These are phyloP conservation scores for Chalciporus pseudorubinellus DNA, from an alignment of 768 basidiomycete species.

Conservation along the genomic window DNA sequence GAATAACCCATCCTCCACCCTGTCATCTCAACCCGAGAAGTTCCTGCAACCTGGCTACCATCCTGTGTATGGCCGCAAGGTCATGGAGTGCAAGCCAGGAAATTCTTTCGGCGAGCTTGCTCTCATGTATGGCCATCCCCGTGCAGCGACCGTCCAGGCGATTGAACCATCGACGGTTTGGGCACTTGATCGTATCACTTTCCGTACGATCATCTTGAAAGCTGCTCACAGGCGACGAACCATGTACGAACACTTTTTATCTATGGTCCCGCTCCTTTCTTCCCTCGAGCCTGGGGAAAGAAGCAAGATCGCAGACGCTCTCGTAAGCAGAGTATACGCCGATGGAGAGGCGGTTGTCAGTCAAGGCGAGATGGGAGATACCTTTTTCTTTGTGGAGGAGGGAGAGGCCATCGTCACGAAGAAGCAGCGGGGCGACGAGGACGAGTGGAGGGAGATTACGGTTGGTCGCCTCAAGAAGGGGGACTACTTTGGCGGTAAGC, in stretches of 20 bases:
- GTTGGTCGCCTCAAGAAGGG: conserved; percentile 83
- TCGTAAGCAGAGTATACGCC: conserved; percentile 76
- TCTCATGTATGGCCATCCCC: conserved; percentile 96
- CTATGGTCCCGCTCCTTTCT: conserved; percentile 83
- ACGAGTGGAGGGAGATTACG: conserved; percentile 57
- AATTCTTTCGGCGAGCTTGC: conserved; percentile 95
- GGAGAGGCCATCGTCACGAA: conserved; percentile 89
- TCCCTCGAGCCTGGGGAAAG: conserved; percentile 85
- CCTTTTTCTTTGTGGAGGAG: conserved; percentile 97
- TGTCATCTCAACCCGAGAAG: conserved; percentile 46
- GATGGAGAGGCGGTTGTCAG: conserved; percentile 87
- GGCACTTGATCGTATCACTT: conserved; percentile 96
- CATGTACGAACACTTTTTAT: conserved; percentile 96
- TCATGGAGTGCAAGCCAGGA: conserved; percentile 81
- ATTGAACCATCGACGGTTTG: conserved; percentile 82
- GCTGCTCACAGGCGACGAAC: conserved; percentile 86
- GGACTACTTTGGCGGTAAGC: conserved; percentile 96
- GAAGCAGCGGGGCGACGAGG: conserved; percentile 56
- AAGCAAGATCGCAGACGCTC: conserved; percentile 96
- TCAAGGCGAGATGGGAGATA: conserved; percentile 94
- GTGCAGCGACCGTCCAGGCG: conserved; percentile 90
- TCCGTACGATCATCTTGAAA: conserved; percentile 95
- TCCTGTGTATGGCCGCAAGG: conserved; percentile 73
- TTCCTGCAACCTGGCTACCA: conserved; percentile 66
- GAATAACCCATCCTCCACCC: conserved; percentile 38